Evolutionary conservation across 2,329 filamentous ascomycete genomes (phyloP).

Genomic region (Diplocarpon mali): DNA sequence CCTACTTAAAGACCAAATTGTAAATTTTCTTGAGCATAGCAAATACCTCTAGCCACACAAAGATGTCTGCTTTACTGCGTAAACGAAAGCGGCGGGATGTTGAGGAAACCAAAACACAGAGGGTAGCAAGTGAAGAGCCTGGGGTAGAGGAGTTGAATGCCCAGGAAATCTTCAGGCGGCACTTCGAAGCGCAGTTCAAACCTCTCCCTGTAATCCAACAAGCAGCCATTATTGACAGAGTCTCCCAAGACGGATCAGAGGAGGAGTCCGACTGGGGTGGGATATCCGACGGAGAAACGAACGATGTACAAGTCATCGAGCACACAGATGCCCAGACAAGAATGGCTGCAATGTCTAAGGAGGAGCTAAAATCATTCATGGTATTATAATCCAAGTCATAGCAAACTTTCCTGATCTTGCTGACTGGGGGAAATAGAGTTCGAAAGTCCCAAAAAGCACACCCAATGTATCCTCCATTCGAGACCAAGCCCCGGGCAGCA

Average conservation of each 20-base stretch:
- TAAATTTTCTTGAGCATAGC: too few relatives aligned
- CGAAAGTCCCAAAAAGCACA: slow-evolving; percentile 21
- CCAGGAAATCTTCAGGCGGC: slow-evolving; percentile 65
- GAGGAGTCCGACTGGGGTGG: slow-evolving; percentile 50
- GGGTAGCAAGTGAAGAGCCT: slow-evolving; percentile 16
- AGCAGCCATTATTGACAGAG: slow-evolving; percentile 8
- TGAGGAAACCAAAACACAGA: not conserved
- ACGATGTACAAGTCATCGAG: slow-evolving; percentile 34
- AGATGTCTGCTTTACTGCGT: slow-evolving; percentile 29
- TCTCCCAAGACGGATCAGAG: slow-evolving; percentile 25
- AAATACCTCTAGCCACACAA: not conserved
- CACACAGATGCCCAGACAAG: slow-evolving; percentile 26
- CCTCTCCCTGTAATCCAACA: slow-evolving; percentile 43
- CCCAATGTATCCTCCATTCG: slow-evolving; percentile 21
- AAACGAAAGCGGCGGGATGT: slow-evolving; percentile 36
- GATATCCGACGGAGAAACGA: slow-evolving; percentile 41
- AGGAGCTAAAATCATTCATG: slow-evolving; percentile 72
- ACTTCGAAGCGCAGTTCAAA: slow-evolving; percentile 83
- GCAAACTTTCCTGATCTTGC: not conserved
- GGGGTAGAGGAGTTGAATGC: slow-evolving; percentile 37
- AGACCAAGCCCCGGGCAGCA: slow-evolving; percentile 13
- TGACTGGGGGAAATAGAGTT: slow-evolving; percentile 18
- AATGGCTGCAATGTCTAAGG: slow-evolving; percentile 43
- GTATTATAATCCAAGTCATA: slow-evolving; percentile 30
- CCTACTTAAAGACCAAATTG: too few relatives aligned